phyloP scores from a whole-genome alignment of 1,284 basidiomycete species.

The Kalmanozyma brasiliensis region DNA sequence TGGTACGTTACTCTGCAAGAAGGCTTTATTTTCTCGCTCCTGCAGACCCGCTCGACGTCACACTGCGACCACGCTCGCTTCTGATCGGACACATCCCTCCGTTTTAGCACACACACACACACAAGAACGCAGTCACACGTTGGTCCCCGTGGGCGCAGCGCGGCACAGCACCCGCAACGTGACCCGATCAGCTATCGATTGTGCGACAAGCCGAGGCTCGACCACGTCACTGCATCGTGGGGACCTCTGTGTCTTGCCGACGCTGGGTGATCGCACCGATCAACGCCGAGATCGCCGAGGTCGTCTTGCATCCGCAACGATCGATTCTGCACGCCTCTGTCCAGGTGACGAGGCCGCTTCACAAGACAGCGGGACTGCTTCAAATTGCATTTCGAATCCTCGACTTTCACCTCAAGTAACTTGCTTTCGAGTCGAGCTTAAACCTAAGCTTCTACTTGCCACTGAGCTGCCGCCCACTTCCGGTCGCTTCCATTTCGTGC shows the following conservation, averaged over 20 bases:
- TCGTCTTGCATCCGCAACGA: not conserved
- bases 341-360: not conserved
- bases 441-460: conserved; percentile 23
- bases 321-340: conserved; percentile 4
- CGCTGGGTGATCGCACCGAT: conserved; percentile 5
- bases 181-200: conserved; percentile 2
- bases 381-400: conserved; percentile 14
- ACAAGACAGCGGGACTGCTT: not conserved
- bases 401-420: conserved; percentile 17
- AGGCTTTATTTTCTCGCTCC: conserved; percentile 10
- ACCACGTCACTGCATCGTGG: conserved; percentile 20
- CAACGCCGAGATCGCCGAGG: conserved; percentile 24
- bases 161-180: conserved; percentile 1
- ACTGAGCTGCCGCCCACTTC: conserved; percentile 10
- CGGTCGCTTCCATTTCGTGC: not conserved
- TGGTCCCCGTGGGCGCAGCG: not conserved
- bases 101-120: conserved; percentile 6
- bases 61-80: conserved; percentile 8
- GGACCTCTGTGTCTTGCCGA: conserved; percentile 27
- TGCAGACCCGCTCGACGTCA: conserved; percentile 15
- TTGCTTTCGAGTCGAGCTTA: conserved; percentile 12
- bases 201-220: conserved; percentile 22
- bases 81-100: conserved; percentile 7
- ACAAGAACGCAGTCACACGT: not conserved
- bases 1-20: conserved; percentile 14